phyloP scores from a whole-genome alignment of 2,329 filamentous ascomycete species.

The Parastagonospora avenae region DNA sequence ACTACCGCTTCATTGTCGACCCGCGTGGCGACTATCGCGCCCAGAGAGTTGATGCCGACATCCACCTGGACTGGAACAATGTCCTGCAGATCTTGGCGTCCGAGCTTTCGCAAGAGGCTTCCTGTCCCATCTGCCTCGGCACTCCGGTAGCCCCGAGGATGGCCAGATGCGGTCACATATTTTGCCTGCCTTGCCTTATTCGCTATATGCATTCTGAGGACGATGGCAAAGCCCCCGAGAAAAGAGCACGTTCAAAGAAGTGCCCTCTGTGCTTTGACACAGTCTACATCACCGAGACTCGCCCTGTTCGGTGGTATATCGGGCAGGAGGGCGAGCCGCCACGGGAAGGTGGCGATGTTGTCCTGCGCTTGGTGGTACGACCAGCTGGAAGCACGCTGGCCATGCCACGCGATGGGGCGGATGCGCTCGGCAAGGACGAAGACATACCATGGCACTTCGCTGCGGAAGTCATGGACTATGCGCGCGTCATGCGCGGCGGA shows the following conservation, averaged over 20 bases:
- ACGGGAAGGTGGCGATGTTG: slow-evolving; percentile 83
- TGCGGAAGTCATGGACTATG: slow-evolving; percentile 92
- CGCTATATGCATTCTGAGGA: slow-evolving; percentile 91
- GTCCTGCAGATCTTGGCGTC: slow-evolving; percentile 93
- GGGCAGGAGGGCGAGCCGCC: slow-evolving; percentile 85
- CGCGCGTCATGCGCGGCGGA: slow-evolving; percentile 92
- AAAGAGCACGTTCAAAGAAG: slow-evolving; percentile 83
- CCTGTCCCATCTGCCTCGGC: slow-evolving; percentile 93
- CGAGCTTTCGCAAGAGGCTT: slow-evolving; percentile 82
- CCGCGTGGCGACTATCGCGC: slow-evolving; percentile 78
- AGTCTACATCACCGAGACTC: slow-evolving; percentile 88
- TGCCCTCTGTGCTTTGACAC: slow-evolving; percentile 95
- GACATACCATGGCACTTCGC: slow-evolving; percentile 95
- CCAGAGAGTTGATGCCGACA: slow-evolving; percentile 84
- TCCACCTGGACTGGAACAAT: slow-evolving; percentile 87
- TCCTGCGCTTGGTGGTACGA: slow-evolving; percentile 83
- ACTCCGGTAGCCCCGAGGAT: slow-evolving; percentile 93
- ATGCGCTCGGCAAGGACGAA: slow-evolving; percentile 70
- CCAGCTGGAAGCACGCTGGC: slow-evolving; percentile 82
- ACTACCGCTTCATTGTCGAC: slow-evolving; percentile 95
- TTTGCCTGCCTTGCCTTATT: slow-evolving; percentile 90
- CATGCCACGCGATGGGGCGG: slow-evolving; percentile 80
- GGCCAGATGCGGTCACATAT: slow-evolving; percentile 97
- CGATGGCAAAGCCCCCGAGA: slow-evolving; percentile 65
- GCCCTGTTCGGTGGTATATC: slow-evolving; percentile 87